A percentile compares a stretch with the other conserved stretches of the same genome.
Evolutionary conservation across 192 early-diverging fungal genomes (phyloP).

Genomic region (Backusella tuberculispora): DNA sequence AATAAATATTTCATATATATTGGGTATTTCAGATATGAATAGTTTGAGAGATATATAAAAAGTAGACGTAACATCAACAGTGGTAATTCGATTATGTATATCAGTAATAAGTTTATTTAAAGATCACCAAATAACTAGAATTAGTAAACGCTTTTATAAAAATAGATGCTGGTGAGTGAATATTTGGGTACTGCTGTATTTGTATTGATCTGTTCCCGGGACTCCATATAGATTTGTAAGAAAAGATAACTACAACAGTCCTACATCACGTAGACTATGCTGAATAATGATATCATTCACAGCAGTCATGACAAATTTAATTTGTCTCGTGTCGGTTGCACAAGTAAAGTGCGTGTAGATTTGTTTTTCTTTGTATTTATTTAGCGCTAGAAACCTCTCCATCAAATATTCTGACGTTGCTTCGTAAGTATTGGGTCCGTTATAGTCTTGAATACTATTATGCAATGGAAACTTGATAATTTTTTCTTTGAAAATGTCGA

Average conservation of each 20-base stretch:
- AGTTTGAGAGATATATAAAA: too few species aligned
- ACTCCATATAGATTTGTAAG: neutral
- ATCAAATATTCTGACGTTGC: slow-evolving; percentile 75
- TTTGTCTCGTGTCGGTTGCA: slow-evolving; percentile 80
- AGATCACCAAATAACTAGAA: too few species aligned
- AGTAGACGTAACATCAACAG: too few species aligned
- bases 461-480: slow-evolving; percentile 77
- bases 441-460: slow-evolving; percentile 88
- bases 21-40: too few species aligned
- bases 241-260: slow-evolving; percentile 58
- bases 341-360: slow-evolving; percentile 85
- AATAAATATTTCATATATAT: too few species aligned
- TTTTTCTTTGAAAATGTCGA: slow-evolving; percentile 94
- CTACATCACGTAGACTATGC: slow-evolving; percentile 73
- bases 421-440: slow-evolving; percentile 72
- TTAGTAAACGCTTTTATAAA: too few species aligned
- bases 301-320: slow-evolving; percentile 85
- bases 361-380: slow-evolving; percentile 75
- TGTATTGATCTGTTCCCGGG: neutral
- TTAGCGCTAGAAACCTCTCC: slow-evolving; percentile 73
- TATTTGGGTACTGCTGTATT: neutral
- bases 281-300: slow-evolving; percentile 88
- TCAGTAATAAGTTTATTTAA: too few species aligned
- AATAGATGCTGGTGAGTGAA: too few species aligned
- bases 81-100: too few species aligned